Conservation (phyloP, 1,139 yeast genomes). For the Pichia sorboxylosa region DNA sequence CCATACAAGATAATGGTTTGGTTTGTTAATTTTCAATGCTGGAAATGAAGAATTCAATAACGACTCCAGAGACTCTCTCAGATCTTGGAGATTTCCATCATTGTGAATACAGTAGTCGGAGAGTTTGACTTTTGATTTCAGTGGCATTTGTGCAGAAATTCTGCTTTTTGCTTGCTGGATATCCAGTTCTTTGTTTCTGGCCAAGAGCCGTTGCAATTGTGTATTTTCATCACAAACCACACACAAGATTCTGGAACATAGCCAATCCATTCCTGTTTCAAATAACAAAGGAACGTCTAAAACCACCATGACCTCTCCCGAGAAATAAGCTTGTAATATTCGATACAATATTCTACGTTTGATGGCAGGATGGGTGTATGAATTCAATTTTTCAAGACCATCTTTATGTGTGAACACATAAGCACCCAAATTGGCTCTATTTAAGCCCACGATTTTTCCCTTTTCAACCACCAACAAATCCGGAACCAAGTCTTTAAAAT, state of each 20-base stretch:
- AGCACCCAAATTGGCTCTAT: slow-evolving; percentile 65
- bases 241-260: slow-evolving; percentile 65
- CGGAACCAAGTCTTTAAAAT: slow-evolving; percentile 47
- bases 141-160: slow-evolving; percentile 67
- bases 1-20: background rate
- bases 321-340: slow-evolving; percentile 44
- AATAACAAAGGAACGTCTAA: slow-evolving; percentile 85
- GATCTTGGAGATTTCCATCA: slow-evolving; percentile 36
- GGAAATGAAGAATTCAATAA: slow-evolving; percentile 41
- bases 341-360: slow-evolving; percentile 53
- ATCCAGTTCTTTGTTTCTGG: slow-evolving; percentile 58
- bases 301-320: slow-evolving; percentile 43
- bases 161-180: slow-evolving; percentile 60
- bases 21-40: slow-evolving; percentile 14
- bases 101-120: slow-evolving; percentile 68
- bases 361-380: slow-evolving; percentile 85
- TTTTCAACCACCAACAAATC: slow-evolving; percentile 42
- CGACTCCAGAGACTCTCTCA: slow-evolving; percentile 36
- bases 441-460: slow-evolving; percentile 24
- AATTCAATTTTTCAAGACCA: slow-evolving; percentile 48
- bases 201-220: slow-evolving; percentile 53
- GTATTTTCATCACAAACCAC: slow-evolving; percentile 47
- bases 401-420: slow-evolving; percentile 55
- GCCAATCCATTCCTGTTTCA: slow-evolving; percentile 58
- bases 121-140: slow-evolving; percentile 39